Percentiles rank a stretch among this genome's conserved stretches.
phyloP scores from a whole-genome alignment of 495 filamentous ascomycete genomes.

The Cetradonia linearis region DNA sequence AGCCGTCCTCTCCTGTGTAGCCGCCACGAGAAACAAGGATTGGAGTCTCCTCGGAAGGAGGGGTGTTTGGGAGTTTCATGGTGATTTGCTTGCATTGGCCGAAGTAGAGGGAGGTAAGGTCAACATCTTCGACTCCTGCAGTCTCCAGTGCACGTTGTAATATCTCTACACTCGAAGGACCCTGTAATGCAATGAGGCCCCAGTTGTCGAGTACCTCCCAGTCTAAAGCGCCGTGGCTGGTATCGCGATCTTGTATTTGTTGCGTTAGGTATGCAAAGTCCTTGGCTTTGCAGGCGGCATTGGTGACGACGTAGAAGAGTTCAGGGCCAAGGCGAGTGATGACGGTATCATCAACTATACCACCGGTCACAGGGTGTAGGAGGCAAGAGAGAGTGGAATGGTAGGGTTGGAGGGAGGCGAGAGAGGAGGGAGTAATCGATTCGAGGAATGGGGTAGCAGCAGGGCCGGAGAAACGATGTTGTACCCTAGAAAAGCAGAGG shows the following conservation, averaged over 20 bases:
- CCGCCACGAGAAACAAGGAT: constrained; percentile 77
- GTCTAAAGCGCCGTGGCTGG: constrained; percentile 42
- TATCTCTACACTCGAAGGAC: constrained; percentile 59
- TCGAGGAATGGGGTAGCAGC: constrained; percentile 69
- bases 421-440: constrained; percentile 63
- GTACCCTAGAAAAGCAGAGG: constrained; percentile 41
- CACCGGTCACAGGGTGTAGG: constrained; percentile 66
- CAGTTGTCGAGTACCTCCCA: constrained; percentile 59
- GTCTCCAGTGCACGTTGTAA: constrained; percentile 47
- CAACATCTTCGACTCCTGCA: constrained; percentile 34
- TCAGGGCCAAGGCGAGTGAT: constrained; percentile 63
- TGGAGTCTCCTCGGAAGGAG: constrained; percentile 30
- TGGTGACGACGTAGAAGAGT: constrained; percentile 85
- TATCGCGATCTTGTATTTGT: constrained; percentile 46
- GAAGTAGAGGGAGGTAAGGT: constrained; percentile 67
- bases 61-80: constrained; percentile 26
- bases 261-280: constrained; percentile 62
- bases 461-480: constrained; percentile 64
- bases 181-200: constrained; percentile 78
- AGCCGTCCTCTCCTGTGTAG: constrained; percentile 96
- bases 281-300: constrained; percentile 84
- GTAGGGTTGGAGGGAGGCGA: constrained; percentile 46
- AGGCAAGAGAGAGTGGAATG: constrained; percentile 72
- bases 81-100: constrained; percentile 54
- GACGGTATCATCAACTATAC: constrained; percentile 88